Conservation (phyloP, 139 green algal species). For the Edaphochlamys debaryana region DNA sequence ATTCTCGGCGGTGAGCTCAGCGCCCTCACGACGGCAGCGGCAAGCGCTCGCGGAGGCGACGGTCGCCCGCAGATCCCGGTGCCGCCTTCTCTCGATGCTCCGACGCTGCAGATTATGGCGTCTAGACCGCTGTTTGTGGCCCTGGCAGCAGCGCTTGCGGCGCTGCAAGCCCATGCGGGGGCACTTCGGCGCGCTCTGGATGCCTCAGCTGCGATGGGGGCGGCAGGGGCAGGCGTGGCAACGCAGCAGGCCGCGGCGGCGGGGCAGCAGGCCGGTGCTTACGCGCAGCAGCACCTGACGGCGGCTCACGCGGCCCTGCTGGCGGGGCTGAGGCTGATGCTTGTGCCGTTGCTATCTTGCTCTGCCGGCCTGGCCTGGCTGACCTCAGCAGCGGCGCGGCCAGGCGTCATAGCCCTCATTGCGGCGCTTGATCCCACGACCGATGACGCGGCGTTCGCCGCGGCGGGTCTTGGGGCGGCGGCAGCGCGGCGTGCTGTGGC, state of each 20-base stretch:
- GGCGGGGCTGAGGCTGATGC: slow-evolving; percentile 15
- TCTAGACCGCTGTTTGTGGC: background rate
- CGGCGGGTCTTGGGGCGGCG: background rate
- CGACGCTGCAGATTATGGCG: slow-evolving; percentile 17
- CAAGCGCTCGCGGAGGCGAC: background rate
- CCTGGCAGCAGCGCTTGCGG: slow-evolving; percentile 4
- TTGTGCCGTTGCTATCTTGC: slow-evolving; percentile 14
- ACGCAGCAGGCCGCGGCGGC: too few species aligned
- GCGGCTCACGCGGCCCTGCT: background rate
- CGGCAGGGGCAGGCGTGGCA: too few species aligned
- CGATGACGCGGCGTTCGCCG: slow-evolving; percentile 1
- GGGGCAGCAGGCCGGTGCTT: slow-evolving; percentile 5
- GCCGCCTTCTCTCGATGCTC: slow-evolving; percentile 9
- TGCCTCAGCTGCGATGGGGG: background rate
- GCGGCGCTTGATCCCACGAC: slow-evolving; percentile 6
- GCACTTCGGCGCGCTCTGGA: slow-evolving; percentile 3
- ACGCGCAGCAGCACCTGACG: background rate
- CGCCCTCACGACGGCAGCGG: background rate
- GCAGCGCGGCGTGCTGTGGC: background rate
- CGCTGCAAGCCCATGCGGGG: background rate
- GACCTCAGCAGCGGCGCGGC: background rate
- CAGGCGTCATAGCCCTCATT: slow-evolving; percentile 8
- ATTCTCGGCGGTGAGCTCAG: too few species aligned
- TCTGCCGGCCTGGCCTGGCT: slow-evolving; percentile 8
- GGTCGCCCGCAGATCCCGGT: slow-evolving; percentile 1